A percentile compares a stretch with the other conserved stretches of the same genome.
phyloP scores from a whole-genome alignment of 1,284 basidiomycete genomes.

The Porodaedalea pini region DNA sequence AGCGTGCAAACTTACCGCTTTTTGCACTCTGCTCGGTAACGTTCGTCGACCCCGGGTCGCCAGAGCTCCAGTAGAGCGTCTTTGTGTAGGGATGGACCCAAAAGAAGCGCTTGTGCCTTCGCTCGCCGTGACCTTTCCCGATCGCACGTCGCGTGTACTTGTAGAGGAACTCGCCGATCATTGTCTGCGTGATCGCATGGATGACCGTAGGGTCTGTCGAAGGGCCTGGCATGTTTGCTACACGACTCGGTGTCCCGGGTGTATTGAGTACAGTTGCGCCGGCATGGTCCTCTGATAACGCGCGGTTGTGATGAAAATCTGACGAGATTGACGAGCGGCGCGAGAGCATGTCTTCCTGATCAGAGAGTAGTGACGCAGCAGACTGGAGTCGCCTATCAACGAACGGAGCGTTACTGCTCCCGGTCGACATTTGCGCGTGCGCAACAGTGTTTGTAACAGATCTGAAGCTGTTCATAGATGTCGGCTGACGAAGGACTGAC shows the following conservation, averaged over 20 bases:
- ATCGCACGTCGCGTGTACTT: constrained; percentile 95
- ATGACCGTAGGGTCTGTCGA: constrained; percentile 85
- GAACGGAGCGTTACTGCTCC: constrained; percentile 38
- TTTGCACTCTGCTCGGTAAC: constrained; percentile 92
- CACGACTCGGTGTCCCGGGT: constrained; percentile 28
- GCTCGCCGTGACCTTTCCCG: constrained; percentile 87
- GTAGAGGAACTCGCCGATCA: constrained; percentile 99
- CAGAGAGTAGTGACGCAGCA: constrained; percentile 61
- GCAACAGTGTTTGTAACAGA: constrained; percentile 59
- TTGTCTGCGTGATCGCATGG: constrained; percentile 97
- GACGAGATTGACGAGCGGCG: constrained; percentile 77
- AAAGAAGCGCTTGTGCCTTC: constrained; percentile 94
- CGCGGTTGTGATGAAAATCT: constrained; percentile 46
- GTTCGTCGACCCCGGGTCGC: constrained; percentile 85
- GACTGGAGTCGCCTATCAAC: constrained; percentile 56
- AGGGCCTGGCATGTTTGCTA: constrained; percentile 35
- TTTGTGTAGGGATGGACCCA: constrained; percentile 99
- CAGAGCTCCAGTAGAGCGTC: constrained; percentile 95
- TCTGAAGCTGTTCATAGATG: constrained; percentile 78
- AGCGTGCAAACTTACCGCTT: constrained; percentile 68
- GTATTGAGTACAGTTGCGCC: background rate
- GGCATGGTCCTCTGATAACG: constrained; percentile 29
- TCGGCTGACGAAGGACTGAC: constrained; percentile 62
- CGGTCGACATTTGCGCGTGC: constrained; percentile 43
- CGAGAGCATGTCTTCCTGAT: constrained; percentile 54